These are phyloP conservation scores for Chloris gayana DNA, from an alignment of 176 grass and related monocot species.

Conservation along the genomic window DNA sequence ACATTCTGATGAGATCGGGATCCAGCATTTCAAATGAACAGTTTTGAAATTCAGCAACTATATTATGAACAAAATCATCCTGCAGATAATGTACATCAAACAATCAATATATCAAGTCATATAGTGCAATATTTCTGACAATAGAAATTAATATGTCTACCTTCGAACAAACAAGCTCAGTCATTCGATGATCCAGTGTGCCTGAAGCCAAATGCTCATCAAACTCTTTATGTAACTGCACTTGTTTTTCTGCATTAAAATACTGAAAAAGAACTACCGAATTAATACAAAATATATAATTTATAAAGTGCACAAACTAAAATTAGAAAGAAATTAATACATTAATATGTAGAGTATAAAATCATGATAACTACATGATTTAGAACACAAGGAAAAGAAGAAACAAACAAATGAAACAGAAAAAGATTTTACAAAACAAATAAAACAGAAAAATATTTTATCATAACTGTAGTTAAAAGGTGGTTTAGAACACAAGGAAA, in stretches of 20 bases:
- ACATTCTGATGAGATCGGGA: slow-evolving; percentile 5
- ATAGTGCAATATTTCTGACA: background rate
- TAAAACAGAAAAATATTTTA: no score
- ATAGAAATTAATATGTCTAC: background rate
- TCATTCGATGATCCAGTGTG: background rate
- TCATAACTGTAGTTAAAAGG: background rate
- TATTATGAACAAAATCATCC: background rate
- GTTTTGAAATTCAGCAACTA: background rate
- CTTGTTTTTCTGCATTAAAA: background rate
- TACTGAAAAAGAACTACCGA: background rate
- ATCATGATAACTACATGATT: background rate
- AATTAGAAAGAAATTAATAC: no score
- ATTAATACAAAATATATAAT: background rate
- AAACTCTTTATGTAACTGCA: slow-evolving; percentile 2
- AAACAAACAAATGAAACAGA: background rate
- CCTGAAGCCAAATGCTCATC: slow-evolving; percentile 24
- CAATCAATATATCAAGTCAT: background rate
- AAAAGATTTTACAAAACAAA: no score
- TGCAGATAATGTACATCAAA: background rate
- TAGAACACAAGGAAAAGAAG: background rate
- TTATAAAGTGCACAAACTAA: background rate
- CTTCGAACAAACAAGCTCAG: background rate
- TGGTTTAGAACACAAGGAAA: no score
- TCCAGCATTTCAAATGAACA: background rate
- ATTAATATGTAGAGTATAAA: background rate